Percentiles rank a stretch among this genome's conserved stretches.
Conservation (phyloP, 805 yeast species). For the Lipomyces starkeyi region DNA sequence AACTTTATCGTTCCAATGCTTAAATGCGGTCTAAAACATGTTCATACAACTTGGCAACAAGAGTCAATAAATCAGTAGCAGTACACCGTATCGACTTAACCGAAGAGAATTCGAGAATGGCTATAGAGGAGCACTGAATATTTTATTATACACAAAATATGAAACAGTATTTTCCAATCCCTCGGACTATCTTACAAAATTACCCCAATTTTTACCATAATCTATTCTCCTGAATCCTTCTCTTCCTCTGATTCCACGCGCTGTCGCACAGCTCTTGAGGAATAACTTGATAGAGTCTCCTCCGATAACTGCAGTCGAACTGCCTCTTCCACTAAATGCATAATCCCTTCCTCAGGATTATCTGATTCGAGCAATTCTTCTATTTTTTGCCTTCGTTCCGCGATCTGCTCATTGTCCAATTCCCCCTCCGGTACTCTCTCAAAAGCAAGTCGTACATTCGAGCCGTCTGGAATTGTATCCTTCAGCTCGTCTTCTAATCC, state of each 20-base stretch:
- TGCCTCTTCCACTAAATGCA: conserved; percentile 68
- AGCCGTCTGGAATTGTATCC: conserved; percentile 13
- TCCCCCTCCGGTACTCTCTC: conserved; percentile 42
- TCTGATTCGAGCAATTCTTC: conserved; percentile 78
- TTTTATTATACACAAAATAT: too few species aligned
- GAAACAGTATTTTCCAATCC: too few species aligned
- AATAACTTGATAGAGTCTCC: background rate
- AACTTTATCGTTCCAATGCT: too few species aligned
- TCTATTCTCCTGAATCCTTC: background rate
- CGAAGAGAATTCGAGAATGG: too few species aligned
- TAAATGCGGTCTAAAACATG: too few species aligned
- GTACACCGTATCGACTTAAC: too few species aligned
- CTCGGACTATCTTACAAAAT: background rate
- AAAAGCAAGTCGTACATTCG: conserved; percentile 36
- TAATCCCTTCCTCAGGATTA: conserved; percentile 78
- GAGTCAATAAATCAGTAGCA: too few species aligned
- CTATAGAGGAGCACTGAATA: too few species aligned
- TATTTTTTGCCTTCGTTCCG: conserved; percentile 57
- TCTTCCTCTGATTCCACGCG: background rate
- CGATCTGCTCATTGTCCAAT: conserved; percentile 35
- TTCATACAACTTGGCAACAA: too few species aligned
- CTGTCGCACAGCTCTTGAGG: background rate
- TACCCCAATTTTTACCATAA: background rate
- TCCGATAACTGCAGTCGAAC: conserved; percentile 49
- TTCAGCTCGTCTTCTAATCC: conserved; percentile 19